phyloP scores from a whole-genome alignment of 2,329 filamentous ascomycete genomes.

The Trichoderma sp. region DNA sequence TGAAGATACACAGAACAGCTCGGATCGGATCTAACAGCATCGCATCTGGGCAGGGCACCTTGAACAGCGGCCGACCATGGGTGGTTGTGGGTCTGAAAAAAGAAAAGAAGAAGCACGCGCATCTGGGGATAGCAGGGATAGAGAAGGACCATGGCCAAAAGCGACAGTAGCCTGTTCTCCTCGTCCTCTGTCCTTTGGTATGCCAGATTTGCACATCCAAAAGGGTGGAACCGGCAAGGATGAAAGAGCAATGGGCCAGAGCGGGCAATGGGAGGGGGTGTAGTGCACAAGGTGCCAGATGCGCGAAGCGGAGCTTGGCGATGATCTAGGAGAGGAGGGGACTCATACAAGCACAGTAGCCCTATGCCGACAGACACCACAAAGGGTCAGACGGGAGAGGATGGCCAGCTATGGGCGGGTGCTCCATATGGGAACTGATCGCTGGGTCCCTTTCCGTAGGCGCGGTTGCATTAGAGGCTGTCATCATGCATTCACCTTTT shows the following conservation, averaged over 20 bases:
- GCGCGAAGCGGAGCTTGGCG: slow-evolving; percentile 16
- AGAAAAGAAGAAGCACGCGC: slow-evolving; percentile 20
- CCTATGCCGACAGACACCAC: background rate
- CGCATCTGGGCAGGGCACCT: slow-evolving; percentile 4
- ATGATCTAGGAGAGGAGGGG: background rate
- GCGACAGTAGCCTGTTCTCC: background rate
- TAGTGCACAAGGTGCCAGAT: slow-evolving; percentile 6
- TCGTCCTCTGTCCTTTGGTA: slow-evolving; percentile 21
- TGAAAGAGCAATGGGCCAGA: background rate
- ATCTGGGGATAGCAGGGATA: slow-evolving; percentile 22
- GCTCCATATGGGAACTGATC: background rate
- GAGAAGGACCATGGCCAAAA: slow-evolving; percentile 9
- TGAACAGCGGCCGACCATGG: slow-evolving; percentile 16
- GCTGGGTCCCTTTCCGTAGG: background rate
- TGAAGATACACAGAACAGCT: slow-evolving; percentile 3
- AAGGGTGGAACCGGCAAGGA: slow-evolving; percentile 16
- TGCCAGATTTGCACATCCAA: slow-evolving; percentile 23
- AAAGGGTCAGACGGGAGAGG: background rate
- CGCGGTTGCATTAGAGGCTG: background rate
- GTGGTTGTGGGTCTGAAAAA: slow-evolving; percentile 12
- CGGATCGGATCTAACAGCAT: slow-evolving; percentile 18
- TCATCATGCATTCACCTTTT: background rate
- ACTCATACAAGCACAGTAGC: background rate
- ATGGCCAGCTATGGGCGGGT: background rate
- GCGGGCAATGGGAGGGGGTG: slow-evolving; percentile 7